These are phyloP conservation scores for Ascomycota sp. DNA, from an alignment of 2,329 filamentous ascomycete genomes.

Conservation along the genomic window DNA sequence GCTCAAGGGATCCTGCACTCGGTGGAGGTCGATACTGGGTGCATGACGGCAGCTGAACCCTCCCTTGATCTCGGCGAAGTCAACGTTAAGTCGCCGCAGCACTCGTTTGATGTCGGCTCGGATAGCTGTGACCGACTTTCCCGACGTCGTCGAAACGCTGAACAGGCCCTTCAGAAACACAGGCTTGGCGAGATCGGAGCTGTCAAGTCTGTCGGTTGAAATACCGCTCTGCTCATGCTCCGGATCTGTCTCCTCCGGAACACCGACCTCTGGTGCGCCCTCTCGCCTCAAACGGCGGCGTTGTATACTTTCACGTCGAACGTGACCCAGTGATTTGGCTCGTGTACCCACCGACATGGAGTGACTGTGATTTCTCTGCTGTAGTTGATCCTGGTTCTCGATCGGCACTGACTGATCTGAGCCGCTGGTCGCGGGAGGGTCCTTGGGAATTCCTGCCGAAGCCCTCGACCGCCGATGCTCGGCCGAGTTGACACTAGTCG, in stretches of 20 bases:
- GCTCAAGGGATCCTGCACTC: constrained; percentile 38
- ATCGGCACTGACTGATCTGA: constrained; percentile 49
- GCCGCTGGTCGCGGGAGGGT: constrained; percentile 52
- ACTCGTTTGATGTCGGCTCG: constrained; percentile 78
- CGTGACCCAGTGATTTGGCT: constrained; percentile 74
- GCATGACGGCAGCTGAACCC: constrained; percentile 77
- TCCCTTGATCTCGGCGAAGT: constrained; percentile 76
- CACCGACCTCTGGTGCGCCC: constrained; percentile 48
- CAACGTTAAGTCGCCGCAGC: constrained; percentile 67
- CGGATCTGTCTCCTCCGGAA: constrained; percentile 76
- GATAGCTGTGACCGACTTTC: constrained; percentile 68
- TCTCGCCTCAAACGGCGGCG: constrained; percentile 56
- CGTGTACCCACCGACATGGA: constrained; percentile 43
- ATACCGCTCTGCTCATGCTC: constrained; percentile 43
- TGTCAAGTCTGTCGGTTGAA: constrained; percentile 38
- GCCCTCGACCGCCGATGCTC: constrained; percentile 44
- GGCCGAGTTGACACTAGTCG: constrained; percentile 76
- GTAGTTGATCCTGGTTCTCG: constrained; percentile 24
- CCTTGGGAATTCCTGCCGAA: constrained; percentile 27
- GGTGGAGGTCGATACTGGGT: constrained; percentile 73
- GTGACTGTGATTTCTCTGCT: constrained; percentile 26
- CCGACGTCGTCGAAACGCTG: constrained; percentile 89
- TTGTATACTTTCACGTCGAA: constrained; percentile 77
- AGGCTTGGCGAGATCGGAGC: constrained; percentile 67
- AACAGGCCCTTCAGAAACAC: constrained; percentile 93